Evolutionary conservation across 1,139 yeast species (phyloP), one percentile per base, ranked within the genome.

Genomic region (Hansenula lynferdii): DNA sequence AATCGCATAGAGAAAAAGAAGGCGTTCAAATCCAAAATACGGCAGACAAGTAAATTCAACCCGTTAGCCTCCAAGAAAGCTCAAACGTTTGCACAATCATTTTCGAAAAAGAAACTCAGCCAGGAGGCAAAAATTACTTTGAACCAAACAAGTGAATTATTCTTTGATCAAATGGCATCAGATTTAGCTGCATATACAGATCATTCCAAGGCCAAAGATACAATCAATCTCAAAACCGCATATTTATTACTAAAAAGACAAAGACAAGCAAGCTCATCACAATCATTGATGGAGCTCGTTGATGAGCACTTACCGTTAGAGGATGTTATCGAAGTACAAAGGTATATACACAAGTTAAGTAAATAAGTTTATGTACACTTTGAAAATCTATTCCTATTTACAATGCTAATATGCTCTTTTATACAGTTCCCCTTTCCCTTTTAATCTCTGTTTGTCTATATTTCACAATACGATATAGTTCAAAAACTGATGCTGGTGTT

Each of bases 401-500:
- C n/a, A n/a, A n/a, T 12, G 15, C 6, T 5, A 24, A 24, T n/a
- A 5, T 10, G 9, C 7, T 26, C 3, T 16, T 23, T 18, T n/a
- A n/a, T n/a, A n/a, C n/a, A n/a, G n/a, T n/a, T n/a, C 23, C 23
- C n/a, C 33, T 31, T 23, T 45, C 48, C 20, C 42, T 37, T 31
- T 31, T 42, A 30, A 50, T 49, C 32, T 52, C 51, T 3, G 36
- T 36, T 39, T 53, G 57, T 30, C 47, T 47, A 3, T 45, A 12
- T 36, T 48, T 53, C 5, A 51, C 55, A 33, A 53, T 28, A 20
- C 51, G 38, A 51, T 77, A 82, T 30, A 84, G 67, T 50, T 82
- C 89, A 51, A 82, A 82, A 4, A 82, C 65, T 0, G 90, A 83
- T 2, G 89, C 86, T 0, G 97, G 96, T 0, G 97, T 92, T 1